Evolutionary conservation across 352 stramenopile genomes (phyloP).

Genomic region (Pythium brassicae): DNA sequence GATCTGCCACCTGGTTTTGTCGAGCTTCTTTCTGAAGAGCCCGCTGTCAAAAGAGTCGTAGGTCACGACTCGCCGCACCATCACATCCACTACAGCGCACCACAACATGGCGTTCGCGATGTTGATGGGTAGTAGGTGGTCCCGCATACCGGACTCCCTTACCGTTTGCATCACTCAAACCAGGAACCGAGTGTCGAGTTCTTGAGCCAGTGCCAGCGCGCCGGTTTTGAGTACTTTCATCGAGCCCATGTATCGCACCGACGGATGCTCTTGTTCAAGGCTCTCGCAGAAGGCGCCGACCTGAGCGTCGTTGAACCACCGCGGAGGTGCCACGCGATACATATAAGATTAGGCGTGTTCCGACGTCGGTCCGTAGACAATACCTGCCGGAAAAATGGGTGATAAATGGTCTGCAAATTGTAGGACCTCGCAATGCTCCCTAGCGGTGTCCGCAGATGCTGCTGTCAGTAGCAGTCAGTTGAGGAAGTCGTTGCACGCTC

Average conservation of each 20-base stretch:
- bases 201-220: background rate
- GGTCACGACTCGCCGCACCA: background rate
- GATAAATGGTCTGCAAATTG: no score
- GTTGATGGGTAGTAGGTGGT: background rate
- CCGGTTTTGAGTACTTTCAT: background rate
- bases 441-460: no score
- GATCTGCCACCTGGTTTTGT: no score
- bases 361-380: no score
- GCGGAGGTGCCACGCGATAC: background rate
- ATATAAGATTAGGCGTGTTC: no score
- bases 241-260: background rate
- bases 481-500: no score
- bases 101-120: background rate
- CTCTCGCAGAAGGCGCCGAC: background rate
- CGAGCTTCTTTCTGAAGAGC: no score
- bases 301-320: background rate
- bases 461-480: no score
- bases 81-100: background rate
- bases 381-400: no score
- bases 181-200: background rate
- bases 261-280: background rate
- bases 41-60: background rate
- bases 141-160: background rate
- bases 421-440: no score
- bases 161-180: background rate